Evolutionary conservation across 306 rosid species (phyloP), one percentile per base, ranked within the genome.

Genomic region (Cucumis hystrix): DNA sequence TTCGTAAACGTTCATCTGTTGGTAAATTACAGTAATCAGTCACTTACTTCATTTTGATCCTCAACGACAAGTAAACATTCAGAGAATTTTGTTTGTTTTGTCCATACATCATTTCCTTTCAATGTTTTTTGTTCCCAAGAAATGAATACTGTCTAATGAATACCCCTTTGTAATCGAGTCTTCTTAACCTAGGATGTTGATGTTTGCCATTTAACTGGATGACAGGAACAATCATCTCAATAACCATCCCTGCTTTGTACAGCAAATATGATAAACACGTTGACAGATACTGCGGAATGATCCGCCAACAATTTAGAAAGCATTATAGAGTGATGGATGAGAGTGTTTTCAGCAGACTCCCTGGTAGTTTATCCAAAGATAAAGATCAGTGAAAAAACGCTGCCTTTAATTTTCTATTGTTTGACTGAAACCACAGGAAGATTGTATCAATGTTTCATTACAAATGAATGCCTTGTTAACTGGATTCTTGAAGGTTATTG

Each of bases 301-400:
- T 91, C 85, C 85, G 87, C 59, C 82, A 35, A 67, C 96, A 92
- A 74, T 90, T 95, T 84, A 89, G 97, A 49, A 92, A 87, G 88
- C 93, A 89, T 79, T 95, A 92, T 58, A 89, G 82, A 87, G 79
- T 92, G 37, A 93, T 95, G 66, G 97, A 95, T 71, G 97, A 92
- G 54, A 87, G 67, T 80, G 90, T 95, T 69, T 70, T 90, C 79
- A 87, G 80, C 85, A 89, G 90, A 85, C 86, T 90, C 55, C 93
- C 92, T 37, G 90, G 82, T 60, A 86, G 81, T 84, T 65, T 78
- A 49, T 57, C 91, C 3, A 89, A 86, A 83, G 96, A 93, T 81
- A 93, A 93, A 80, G 96, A 89, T 21, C 76, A 83, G 17, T 93
- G 78, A 85, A 60, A 60, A 72, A 71, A 7, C 7, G 2, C 43